A percentile compares a stretch with the other conserved stretches of the same genome.
Conservation (phyloP, 2,329 filamentous ascomycete genomes). For the Aspergillus fumigatus region DNA sequence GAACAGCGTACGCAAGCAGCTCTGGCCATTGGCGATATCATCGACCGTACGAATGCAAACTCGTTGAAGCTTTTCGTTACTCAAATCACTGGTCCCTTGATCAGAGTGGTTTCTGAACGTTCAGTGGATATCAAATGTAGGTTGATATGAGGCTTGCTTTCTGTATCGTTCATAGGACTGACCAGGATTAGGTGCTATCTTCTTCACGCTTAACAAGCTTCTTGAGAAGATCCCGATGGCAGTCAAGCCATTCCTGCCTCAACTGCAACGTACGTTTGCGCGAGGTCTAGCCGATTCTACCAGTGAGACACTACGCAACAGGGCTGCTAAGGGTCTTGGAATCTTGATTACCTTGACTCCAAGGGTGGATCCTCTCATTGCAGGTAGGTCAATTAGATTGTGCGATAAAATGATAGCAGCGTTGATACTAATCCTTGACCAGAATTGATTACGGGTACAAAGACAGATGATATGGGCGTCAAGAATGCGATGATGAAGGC, state of each 20-base stretch:
- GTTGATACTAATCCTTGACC: slow-evolving; percentile 26
- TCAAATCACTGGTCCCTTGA: slow-evolving; percentile 94
- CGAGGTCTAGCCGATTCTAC: slow-evolving; percentile 91
- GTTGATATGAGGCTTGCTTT: slow-evolving; percentile 3
- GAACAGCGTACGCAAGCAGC: slow-evolving; percentile 92
- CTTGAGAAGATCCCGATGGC: slow-evolving; percentile 95
- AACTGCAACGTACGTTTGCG: slow-evolving; percentile 93
- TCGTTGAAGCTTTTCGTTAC: slow-evolving; percentile 92
- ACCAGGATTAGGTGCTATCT: slow-evolving; percentile 64
- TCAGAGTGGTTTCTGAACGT: slow-evolving; percentile 93
- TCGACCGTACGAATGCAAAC: slow-evolving; percentile 84
- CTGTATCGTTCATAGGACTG: slow-evolving; percentile 9
- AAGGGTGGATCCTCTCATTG: slow-evolving; percentile 88
- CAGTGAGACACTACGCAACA: slow-evolving; percentile 78
- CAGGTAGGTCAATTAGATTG: slow-evolving; percentile 32
- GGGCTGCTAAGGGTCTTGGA: slow-evolving; percentile 89
- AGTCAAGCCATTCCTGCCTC: slow-evolving; percentile 93
- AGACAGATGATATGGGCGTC: slow-evolving; percentile 81
- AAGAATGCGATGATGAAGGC: slow-evolving; percentile 96
- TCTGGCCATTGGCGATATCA: slow-evolving; percentile 89
- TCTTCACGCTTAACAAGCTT: slow-evolving; percentile 89
- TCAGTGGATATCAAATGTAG: slow-evolving; percentile 84
- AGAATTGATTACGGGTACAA: slow-evolving; percentile 92
- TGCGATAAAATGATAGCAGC: slow-evolving; percentile 1
- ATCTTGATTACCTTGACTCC: slow-evolving; percentile 95